Conservation (phyloP, 2,329 filamentous ascomycete species). For the Aspergillus spinulosporus region DNA sequence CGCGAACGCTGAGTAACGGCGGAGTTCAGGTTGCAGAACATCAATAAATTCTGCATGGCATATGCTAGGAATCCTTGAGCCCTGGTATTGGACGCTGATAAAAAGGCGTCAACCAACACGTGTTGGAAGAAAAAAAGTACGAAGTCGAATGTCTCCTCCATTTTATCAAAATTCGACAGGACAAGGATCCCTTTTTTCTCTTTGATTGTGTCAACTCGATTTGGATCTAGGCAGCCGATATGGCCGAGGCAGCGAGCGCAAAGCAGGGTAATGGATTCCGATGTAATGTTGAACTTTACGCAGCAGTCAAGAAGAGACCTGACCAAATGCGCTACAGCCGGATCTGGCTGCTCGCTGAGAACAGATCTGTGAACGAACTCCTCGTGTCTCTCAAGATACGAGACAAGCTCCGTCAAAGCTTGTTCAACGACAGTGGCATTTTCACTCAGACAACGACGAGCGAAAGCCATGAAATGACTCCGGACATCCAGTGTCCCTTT, state of each 20-base stretch:
- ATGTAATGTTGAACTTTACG: slow-evolving; percentile 71
- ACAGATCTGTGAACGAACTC: slow-evolving; percentile 75
- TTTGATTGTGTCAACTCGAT: slow-evolving; percentile 76
- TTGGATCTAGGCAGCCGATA: slow-evolving; percentile 88
- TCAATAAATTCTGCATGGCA: slow-evolving; percentile 88
- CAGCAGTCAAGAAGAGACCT: slow-evolving; percentile 82
- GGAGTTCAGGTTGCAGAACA: slow-evolving; percentile 70
- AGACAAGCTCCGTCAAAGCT: slow-evolving; percentile 73
- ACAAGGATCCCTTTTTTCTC: slow-evolving; percentile 83
- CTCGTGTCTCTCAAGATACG: slow-evolving; percentile 72
- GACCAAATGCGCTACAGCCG: slow-evolving; percentile 68
- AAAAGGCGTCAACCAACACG: slow-evolving; percentile 85
- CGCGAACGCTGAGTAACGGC: slow-evolving; percentile 54
- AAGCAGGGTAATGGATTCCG: slow-evolving; percentile 67
- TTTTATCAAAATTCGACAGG: slow-evolving; percentile 77
- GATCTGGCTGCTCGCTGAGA: slow-evolving; percentile 79
- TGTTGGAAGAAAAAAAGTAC: slow-evolving; percentile 81
- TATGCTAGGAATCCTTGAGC: slow-evolving; percentile 90
- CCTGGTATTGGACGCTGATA: slow-evolving; percentile 83
- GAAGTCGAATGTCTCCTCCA: slow-evolving; percentile 83
- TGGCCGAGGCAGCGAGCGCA: slow-evolving; percentile 82
- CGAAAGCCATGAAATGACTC: slow-evolving; percentile 69
- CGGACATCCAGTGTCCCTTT: slow-evolving; percentile 66
- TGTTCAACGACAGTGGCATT: slow-evolving; percentile 82
- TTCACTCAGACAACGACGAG: slow-evolving; percentile 74